A percentile compares a stretch with the other conserved stretches of the same genome.
Conservation (phyloP, 1,139 yeast genomes). For the Hanseniaspora sp. region DNA sequence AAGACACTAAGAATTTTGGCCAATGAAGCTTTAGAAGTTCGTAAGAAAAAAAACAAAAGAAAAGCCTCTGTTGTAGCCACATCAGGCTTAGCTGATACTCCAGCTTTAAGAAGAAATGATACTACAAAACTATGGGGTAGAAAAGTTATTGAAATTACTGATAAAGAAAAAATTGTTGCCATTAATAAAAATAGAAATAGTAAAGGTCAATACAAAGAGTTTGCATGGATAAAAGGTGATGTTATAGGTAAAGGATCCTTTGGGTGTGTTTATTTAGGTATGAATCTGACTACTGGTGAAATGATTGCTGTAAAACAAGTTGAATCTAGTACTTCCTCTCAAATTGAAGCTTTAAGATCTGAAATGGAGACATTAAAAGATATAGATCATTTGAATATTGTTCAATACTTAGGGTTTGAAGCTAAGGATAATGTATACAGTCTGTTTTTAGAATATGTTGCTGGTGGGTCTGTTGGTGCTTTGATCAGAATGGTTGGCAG, state of each 20-base stretch:
- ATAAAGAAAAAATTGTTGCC: conserved; percentile 41
- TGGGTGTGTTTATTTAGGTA: conserved; percentile 87
- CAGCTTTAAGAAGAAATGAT: conserved; percentile 50
- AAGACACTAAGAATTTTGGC: conserved; percentile 89
- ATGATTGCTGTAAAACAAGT: conserved; percentile 98
- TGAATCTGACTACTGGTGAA: conserved; percentile 94
- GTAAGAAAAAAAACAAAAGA: conserved; percentile 30
- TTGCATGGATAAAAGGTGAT: conserved; percentile 97
- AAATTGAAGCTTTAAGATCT: conserved; percentile 62
- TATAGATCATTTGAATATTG: conserved; percentile 85
- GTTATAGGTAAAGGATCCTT: conserved; percentile 93
- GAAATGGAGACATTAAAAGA: conserved; percentile 94
- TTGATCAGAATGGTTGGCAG: conserved; percentile 74
- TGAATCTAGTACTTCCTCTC: conserved; percentile 39
- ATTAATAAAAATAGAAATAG: conserved; percentile 39
- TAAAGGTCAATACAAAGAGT: conserved; percentile 64
- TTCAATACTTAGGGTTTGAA: conserved; percentile 90
- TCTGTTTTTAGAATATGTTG: conserved; percentile 85
- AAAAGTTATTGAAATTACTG: conserved; percentile 79
- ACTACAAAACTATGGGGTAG: conserved; percentile 95
- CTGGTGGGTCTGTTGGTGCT: conserved; percentile 93
- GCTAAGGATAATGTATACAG: conserved; percentile 65
- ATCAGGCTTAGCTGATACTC: not conserved
- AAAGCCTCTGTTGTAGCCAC: no score
- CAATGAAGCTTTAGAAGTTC: conserved; percentile 67